Percentiles rank a stretch among this genome's conserved stretches.
Evolutionary conservation across 441 rosid species (phyloP).

Genomic region (Caryocar brasiliense): DNA sequence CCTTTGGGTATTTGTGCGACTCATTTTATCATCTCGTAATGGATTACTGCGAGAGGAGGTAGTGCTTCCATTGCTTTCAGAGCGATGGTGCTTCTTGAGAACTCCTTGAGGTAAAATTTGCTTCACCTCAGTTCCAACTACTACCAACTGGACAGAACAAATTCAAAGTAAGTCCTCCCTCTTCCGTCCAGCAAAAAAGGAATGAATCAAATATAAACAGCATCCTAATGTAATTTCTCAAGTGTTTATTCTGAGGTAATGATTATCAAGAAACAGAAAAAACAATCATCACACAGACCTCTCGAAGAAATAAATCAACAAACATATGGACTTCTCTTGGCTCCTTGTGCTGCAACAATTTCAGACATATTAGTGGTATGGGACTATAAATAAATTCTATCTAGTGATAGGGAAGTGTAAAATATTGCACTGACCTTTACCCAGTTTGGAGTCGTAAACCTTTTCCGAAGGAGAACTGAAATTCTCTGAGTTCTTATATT

Average conservation of each 20-base stretch:
- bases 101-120: conserved; percentile 81
- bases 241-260: background rate
- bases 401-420: conserved; percentile 3
- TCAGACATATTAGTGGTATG: conserved; percentile 11
- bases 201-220: background rate
- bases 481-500: conserved; percentile 73
- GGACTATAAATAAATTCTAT: conserved; percentile 4
- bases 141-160: conserved; percentile 50
- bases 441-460: conserved; percentile 95
- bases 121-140: conserved; percentile 62
- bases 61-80: conserved; percentile 94
- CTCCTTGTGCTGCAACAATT: conserved; percentile 81
- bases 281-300: conserved; percentile 57
- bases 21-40: conserved; percentile 64
- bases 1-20: conserved; percentile 59
- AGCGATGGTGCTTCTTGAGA: conserved; percentile 62
- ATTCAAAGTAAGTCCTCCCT: background rate
- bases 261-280: no score
- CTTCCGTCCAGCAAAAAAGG: no score
- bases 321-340: conserved; percentile 98
- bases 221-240: background rate
- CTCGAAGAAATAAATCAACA: conserved; percentile 84
- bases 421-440: conserved; percentile 55
- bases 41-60: conserved; percentile 81
- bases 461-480: conserved; percentile 76